Base-by-base conservation (phyloP, 768 basidiomycete species). In the Mrakia gelida region DNA sequence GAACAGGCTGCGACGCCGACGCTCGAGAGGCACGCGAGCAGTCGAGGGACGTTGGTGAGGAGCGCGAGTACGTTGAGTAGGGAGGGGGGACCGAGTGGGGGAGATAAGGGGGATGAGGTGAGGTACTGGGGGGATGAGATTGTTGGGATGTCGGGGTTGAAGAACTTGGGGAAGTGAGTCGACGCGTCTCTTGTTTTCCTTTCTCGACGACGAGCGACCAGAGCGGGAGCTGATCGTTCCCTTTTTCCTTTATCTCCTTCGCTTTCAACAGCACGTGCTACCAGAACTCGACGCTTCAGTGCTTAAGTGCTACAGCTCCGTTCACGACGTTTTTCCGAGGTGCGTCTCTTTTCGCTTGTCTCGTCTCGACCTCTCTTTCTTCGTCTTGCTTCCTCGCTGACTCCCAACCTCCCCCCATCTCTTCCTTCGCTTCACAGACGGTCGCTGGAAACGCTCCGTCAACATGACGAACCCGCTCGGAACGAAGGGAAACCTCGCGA, bases 281-380 rank as follows among this genome's bases (percentile, higher is more conserved):
- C 83, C 98, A 98, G 94, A 98, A 98, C 84, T 93, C 97, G 43
- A 95, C 94, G 9, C 89, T 99, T 23, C 97, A 99, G 84, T 99
- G 97, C 84, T 86, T 99, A 82, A 94, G 91, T 83, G 95, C 95
- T 0, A 97, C 96, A 0, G 89, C 92, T 10, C 96, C 96, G 0
- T 96, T 99, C 84, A 89, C 95, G 43, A 88, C 90, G 75, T 98
- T 95, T 86, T 98, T 99, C 82, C 91, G 90, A 6, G 92, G 94
- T 95, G 82, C 54, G 89, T 30, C 61, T 61, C 54, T 15, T 45
- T 13, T 30, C 56, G 0, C 21, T 30, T 7, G n/a, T 8, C 65
- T 41, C 8, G 15, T 43, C 43, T 43, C 28, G 16, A 6, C 11
- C 45, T 45, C 45, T 15, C 15, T 45, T 10, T 45, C 45, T 45